Evolutionary conservation across 2,329 filamentous ascomycete genomes (phyloP).

Genomic region (Colletotrichum sp.): DNA sequence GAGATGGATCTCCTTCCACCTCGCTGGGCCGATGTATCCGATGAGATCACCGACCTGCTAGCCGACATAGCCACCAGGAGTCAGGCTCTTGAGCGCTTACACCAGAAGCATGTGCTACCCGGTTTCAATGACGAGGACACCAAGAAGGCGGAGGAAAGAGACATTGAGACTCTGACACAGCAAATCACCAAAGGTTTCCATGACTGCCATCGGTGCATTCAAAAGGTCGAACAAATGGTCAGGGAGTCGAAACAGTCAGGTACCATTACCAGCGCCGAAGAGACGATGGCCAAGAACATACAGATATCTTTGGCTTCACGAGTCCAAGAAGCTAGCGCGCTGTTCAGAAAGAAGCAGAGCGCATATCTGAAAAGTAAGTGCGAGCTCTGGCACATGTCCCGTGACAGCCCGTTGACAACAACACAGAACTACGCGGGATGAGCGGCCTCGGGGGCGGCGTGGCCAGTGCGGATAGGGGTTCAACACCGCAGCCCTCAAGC

Average conservation of each 20-base stretch:
- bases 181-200: conserved; percentile 90
- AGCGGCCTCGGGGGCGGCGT: conserved; percentile 61
- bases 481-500: conserved; percentile 51
- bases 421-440: conserved; percentile 76
- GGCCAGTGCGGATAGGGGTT: conserved; percentile 55
- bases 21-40: conserved; percentile 93
- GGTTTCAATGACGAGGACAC: conserved; percentile 96
- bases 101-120: conserved; percentile 95
- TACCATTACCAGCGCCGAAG: conserved; percentile 80
- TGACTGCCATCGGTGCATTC: conserved; percentile 86
- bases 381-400: background rate
- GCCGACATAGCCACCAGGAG: conserved; percentile 82
- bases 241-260: conserved; percentile 77
- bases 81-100: conserved; percentile 85
- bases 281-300: conserved; percentile 95
- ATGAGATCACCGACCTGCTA: conserved; percentile 87
- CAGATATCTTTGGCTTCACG: conserved; percentile 88
- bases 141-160: conserved; percentile 83
- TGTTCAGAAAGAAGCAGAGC: conserved; percentile 96
- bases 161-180: conserved; percentile 91
- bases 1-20: conserved; percentile 98
- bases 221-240: conserved; percentile 87
- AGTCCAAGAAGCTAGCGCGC: conserved; percentile 90
- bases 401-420: conserved; percentile 24
- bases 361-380: conserved; percentile 87